phyloP scores from a whole-genome alignment of 192 early-diverging fungal genomes.

The Backusella parvicylindrica region DNA sequence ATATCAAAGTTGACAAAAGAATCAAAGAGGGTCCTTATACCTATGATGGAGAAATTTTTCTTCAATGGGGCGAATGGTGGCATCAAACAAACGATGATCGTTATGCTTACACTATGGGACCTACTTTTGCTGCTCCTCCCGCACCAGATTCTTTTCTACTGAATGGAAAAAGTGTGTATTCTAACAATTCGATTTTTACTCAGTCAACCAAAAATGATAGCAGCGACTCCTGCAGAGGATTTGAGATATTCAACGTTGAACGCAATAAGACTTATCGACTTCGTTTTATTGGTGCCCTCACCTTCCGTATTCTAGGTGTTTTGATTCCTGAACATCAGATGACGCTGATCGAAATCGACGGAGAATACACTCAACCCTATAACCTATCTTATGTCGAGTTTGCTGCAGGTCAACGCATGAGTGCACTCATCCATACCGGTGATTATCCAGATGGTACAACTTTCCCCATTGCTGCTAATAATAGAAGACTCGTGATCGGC shows the following conservation, averaged over 20 bases:
- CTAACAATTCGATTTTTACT: neutral
- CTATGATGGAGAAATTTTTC: conserved; percentile 41
- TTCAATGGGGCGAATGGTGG: conserved; percentile 37
- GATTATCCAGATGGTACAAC: conserved; percentile 15
- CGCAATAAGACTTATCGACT: conserved; percentile 29
- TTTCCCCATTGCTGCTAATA: neutral
- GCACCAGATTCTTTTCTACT: conserved; percentile 9
- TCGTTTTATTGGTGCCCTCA: conserved; percentile 35
- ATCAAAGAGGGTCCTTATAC: conserved; percentile 8
- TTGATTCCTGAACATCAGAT: conserved; percentile 44
- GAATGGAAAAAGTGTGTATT: conserved; percentile 7
- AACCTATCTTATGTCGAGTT: conserved; percentile 33
- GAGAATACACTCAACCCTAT: conserved; percentile 37
- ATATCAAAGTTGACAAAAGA: neutral
- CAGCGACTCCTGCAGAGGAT: neutral
- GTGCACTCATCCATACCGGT: conserved; percentile 34
- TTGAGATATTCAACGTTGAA: conserved; percentile 15
- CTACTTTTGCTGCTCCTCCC: neutral
- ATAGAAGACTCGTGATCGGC: neutral
- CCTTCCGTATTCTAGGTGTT: conserved; percentile 37
- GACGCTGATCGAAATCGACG: conserved; percentile 49
- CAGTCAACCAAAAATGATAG: neutral
- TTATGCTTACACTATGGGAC: neutral
- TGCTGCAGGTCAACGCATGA: conserved; percentile 43
- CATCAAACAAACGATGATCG: conserved; percentile 23